A percentile compares a stretch with the other conserved stretches of the same genome.
These are phyloP conservation scores for Thielaviopsis musarum DNA, from an alignment of 2,329 filamentous ascomycete species.

Conservation along the genomic window DNA sequence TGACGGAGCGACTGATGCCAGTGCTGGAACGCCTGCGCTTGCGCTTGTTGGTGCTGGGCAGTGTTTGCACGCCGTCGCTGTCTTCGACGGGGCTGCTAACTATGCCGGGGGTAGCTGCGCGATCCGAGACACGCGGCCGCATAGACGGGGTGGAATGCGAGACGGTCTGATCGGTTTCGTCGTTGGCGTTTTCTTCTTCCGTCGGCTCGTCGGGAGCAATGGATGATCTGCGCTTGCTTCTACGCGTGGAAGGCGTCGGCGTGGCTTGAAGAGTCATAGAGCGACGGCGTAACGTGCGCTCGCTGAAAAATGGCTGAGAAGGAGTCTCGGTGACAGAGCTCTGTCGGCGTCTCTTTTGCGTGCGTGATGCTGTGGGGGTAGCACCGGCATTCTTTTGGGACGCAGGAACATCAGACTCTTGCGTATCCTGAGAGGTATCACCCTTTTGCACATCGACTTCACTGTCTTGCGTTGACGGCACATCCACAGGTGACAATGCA, in stretches of 20 bases:
- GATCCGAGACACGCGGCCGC: not conserved
- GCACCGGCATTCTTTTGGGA: not conserved
- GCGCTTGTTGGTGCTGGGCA: not conserved
- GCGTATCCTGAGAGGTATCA: not conserved
- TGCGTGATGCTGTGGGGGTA: not conserved
- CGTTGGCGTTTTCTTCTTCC: not conserved
- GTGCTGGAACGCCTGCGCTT: conserved; percentile 3
- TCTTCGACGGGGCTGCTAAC: too few species aligned
- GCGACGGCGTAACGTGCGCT: not conserved
- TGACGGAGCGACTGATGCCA: not conserved
- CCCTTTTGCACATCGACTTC: not conserved
- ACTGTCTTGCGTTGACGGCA: not conserved
- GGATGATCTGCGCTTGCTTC: not conserved
- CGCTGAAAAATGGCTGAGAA: not conserved
- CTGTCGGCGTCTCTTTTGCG: not conserved
- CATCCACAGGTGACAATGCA: conserved; percentile 1
- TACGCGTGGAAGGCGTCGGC: not conserved
- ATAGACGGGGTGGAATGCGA: not conserved
- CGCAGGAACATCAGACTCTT: not conserved
- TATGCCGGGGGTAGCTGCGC: not conserved
- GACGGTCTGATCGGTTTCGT: not conserved
- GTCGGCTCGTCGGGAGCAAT: not conserved
- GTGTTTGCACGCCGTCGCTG: not conserved
- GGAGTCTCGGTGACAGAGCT: not conserved
- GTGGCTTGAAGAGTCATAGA: not conserved